Base-by-base conservation (phyloP, 345 rosid genomes). In the Lumnitzera littorea region DNA sequence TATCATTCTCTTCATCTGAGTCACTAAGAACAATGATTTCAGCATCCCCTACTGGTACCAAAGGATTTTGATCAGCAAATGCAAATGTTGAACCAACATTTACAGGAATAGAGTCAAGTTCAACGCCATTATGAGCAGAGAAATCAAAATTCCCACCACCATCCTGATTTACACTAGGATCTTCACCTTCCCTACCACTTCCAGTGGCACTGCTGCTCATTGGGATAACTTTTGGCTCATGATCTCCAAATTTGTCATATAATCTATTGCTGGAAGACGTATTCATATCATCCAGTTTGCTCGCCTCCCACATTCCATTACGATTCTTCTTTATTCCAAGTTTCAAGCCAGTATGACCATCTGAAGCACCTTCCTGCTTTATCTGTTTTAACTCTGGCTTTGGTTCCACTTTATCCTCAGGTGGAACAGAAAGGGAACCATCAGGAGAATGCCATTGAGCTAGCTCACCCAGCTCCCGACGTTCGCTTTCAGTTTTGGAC, bases 161-260 rank as follows among this genome's bases (percentile, higher is more conserved):
- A 73, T 83, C 95, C 80, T 94, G 97, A 77, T 88, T 94, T 65
- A 90, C 97, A 66, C 99, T 90, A 53, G 76, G 63, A 72, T 94
- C 99, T 72, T 94, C 99, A 70, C 96, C 91, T 62, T 89, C 97
- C 72, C 85, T 82, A 48, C 96, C 88, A 71, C 99, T 94, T 61
- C 78, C 89, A 55, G 96, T 88, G 24, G 86, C 95, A 73, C 95
- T 90, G 77, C 95, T 90, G 78, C 89, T 88, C 99, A 86, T 90
- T 43, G 86, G 91, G 51, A 86, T 84, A 61, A 67, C 58, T 73
- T 87, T 84, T 52, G 51, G 80, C 64, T 79, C 89, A 50, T 67
- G 67, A 36, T 60, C 75, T 61, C 68, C 84, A 25, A 81, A 78
- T 51, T 62, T 75, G 23, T 77, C 91, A 13, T 43, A 80, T 48